Evolutionary conservation across 2,329 filamentous ascomycete species (phyloP), one percentile per base, ranked within the genome.

Genomic region (Alternaria sp.): DNA sequence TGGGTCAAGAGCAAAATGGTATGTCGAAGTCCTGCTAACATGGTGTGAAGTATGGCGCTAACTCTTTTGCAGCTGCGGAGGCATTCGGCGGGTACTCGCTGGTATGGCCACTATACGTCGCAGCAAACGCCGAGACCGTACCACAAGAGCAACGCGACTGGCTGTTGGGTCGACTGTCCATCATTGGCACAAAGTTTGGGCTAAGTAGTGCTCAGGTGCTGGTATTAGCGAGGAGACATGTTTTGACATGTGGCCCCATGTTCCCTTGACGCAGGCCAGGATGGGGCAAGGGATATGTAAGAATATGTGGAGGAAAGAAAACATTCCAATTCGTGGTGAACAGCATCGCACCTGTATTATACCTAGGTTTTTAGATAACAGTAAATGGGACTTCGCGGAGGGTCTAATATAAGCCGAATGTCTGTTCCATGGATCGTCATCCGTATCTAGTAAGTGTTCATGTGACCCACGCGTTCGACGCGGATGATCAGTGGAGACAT

Each of bases 21-120:
- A 50, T 63, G 77, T 61, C 10, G n/a, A 1, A 10, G 28, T 26
- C 6, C 6, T 23, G 10, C 20, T 3, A 4, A 9, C 37, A 20
- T 8, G 11, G 14, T 18, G 25, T n/a, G 11, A n/a, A 33, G 53
- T 5, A n/a, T 26, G 10, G 26, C 67, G 49, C 71, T 71, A 45
- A 74, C 56, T 8, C 3, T 3, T 33, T 14, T 23, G 37, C 45
- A 80, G 80, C 79, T 41, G 76, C 79, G 2, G 77, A 80, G 72
- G 79, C 77, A 0, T 76, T 77, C 45, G 80, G 80, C 11, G 79
- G 76, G 9, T 82, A 81, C 67, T 78, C 78, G 12, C 70, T 81
- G 55, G 78, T 81, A 4, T 82, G 80, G 79, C 80, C 80, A 3
- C 69, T 82, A 2, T 82, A 79, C 53, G 78, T 81, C 15, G 75